Evolutionary conservation across 495 filamentous ascomycete genomes (phyloP), one percentile per base, ranked within the genome.

Genomic region (Cercophora sp.): DNA sequence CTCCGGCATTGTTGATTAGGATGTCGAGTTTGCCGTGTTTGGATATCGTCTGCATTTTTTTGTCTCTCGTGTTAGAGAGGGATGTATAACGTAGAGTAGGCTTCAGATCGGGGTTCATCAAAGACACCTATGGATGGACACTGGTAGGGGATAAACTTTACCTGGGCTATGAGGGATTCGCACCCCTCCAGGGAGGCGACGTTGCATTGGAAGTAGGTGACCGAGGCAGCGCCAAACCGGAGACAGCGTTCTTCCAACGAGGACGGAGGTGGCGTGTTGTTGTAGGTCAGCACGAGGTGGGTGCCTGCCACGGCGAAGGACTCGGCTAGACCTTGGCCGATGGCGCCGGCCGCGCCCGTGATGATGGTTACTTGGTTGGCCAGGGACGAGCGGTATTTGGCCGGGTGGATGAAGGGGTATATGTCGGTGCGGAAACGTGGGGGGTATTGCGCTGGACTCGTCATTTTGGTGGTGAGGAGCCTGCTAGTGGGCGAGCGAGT

Each of bases 291-390:
- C 3, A 64, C 55, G 40, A 69, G 56, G 31, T 59, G 62, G 2
- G 62, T 56, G 10, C 66, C 64, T 0, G 64, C 64, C n/a, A 67
- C 62, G 25, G 64, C 62, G n/a, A 69, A 69, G 11, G 54, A 63
- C 41, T 69, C 66, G 13, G 66, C 66, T 8, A 67, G 60, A 4
- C 49, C 57, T 29, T 57, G 46, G 8, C 66, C 66, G 10, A 69
- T 65, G 5, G 58, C 55, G 2, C 64, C 66, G 0, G 64, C 56
- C 5, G 66, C 57, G 4, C 66, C 64, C 1, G 66, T 67, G 39
- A 67, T 61, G 42, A 69, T 63, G 26, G 60, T 48, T 2, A 69
- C 64, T 34, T 65, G 58, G 44, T 56, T 53, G 20, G 56, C 23
- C 9, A 69, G 54, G 1, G 64, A 52, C 2, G 58, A 64, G 40